Percentiles rank a stretch among this genome's conserved stretches.
These are phyloP conservation scores for Cladosporium sp. DNA, from an alignment of 2,329 filamentous ascomycete species.

Conservation along the genomic window DNA sequence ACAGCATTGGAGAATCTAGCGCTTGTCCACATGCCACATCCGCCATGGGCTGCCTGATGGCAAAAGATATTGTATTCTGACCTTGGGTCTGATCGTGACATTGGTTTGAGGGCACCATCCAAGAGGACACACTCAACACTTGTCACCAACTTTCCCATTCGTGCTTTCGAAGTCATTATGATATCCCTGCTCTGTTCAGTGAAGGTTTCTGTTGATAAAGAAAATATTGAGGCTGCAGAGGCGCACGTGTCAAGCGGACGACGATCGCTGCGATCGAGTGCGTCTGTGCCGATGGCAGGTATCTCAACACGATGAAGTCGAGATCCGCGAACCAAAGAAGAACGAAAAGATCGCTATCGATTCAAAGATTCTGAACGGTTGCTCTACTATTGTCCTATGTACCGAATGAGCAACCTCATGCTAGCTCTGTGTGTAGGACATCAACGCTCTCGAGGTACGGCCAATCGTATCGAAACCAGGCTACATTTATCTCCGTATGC, in stretches of 20 bases:
- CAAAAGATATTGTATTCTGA: no score
- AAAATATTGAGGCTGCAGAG: conserved; percentile 33
- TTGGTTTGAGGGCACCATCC: no score
- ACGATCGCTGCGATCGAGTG: conserved; percentile 34
- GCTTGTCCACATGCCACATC: conserved; percentile 6
- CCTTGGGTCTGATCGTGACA: no score
- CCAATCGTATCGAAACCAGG: conserved; percentile 5
- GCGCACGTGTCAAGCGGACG: conserved; percentile 32
- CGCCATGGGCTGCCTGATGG: no score
- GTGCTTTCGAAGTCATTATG: no score
- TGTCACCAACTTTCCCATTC: not conserved
- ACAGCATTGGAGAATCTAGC: not conserved
- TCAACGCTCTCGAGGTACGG: conserved; percentile 8
- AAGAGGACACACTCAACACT: not conserved
- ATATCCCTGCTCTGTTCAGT: no score
- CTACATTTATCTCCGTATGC: conserved; percentile 1
- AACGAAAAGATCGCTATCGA: not conserved
- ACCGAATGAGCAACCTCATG: not conserved
- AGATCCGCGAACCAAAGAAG: not conserved
- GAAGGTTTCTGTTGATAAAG: no score
- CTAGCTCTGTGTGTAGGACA: not conserved
- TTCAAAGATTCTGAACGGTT: not conserved
- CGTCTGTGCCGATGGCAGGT: conserved; percentile 31
- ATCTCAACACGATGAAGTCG: conserved; percentile 29
- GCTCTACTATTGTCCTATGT: not conserved